A percentile compares a stretch with the other conserved stretches of the same genome.
Evolutionary conservation across 208 protist species (phyloP).

Genomic region (Acanthamoeba castellanii): DNA sequence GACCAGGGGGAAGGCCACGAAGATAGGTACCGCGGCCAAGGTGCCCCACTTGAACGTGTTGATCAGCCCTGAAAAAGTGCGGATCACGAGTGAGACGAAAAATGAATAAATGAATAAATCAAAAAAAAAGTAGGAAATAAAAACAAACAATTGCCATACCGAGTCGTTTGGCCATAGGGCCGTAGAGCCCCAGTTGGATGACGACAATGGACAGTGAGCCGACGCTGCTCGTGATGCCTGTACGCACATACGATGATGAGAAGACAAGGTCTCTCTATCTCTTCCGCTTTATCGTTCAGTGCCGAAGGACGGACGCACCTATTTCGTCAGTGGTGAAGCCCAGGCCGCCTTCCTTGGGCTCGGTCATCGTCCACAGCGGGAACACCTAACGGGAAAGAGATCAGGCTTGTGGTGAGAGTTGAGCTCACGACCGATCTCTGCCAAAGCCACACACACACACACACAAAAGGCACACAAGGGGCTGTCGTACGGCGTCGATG

Average conservation of each 20-base stretch:
- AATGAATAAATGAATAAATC: neutral
- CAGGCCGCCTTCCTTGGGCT: constrained; percentile 6
- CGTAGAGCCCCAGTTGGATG: constrained; percentile 15
- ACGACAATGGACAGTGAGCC: neutral
- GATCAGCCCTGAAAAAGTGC: neutral
- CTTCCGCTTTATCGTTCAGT: neutral
- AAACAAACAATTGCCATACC: neutral
- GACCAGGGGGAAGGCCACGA: neutral
- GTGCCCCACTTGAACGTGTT: constrained; percentile 51
- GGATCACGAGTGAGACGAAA: neutral
- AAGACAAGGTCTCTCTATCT: neutral
- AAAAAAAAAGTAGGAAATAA: neutral
- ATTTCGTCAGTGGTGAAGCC: constrained; percentile 35
- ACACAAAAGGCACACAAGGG: neutral
- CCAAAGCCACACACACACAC: too few species aligned
- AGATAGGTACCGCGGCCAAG: neutral
- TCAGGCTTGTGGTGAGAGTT: neutral
- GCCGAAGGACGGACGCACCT: neutral
- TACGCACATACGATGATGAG: neutral
- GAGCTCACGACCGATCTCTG: neutral
- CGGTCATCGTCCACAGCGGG: constrained; percentile 21
- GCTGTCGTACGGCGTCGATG: neutral
- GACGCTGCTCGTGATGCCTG: constrained; percentile 36
- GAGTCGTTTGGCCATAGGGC: neutral
- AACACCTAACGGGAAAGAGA: neutral